Conservation (phyloP, 2,329 filamentous ascomycete genomes). For the Penicillium sumatraense region DNA sequence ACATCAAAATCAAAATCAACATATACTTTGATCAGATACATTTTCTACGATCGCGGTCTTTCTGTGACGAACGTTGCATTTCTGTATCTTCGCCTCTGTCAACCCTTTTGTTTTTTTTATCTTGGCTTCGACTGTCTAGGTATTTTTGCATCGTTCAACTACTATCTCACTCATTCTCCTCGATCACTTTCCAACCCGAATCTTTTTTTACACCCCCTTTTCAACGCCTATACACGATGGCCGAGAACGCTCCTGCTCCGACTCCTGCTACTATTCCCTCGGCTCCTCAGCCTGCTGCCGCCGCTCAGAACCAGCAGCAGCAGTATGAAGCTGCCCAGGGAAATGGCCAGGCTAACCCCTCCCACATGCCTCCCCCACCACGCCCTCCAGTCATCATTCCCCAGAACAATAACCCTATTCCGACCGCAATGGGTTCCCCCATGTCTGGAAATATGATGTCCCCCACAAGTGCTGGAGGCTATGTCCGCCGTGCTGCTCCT, state of each 20-base stretch:
- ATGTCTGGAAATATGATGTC: conserved; percentile 81
- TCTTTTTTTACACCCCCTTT: too few species aligned
- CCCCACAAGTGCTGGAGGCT: conserved; percentile 78
- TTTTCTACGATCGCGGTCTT: conserved; percentile 2
- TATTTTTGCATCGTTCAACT: conserved; percentile 7
- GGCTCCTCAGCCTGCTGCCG: conserved; percentile 69
- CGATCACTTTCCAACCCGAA: conserved; percentile 27
- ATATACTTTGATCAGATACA: background rate
- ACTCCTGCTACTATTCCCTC: conserved; percentile 69
- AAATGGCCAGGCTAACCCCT: conserved; percentile 69
- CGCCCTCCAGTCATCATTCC: conserved; percentile 85
- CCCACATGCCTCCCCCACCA: conserved; percentile 87
- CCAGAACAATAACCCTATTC: conserved; percentile 94
- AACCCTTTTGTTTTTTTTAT: conserved; percentile 24
- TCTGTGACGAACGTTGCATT: background rate
- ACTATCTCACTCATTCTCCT: conserved; percentile 23
- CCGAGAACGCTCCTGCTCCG: conserved; percentile 71
- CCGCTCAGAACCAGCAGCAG: conserved; percentile 68
- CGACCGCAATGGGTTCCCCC: conserved; percentile 87
- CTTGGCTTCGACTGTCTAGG: background rate
- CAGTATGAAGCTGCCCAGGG: conserved; percentile 73
- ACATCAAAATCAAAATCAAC: background rate
- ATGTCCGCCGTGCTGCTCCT: conserved; percentile 85
- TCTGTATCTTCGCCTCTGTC: conserved; percentile 14
- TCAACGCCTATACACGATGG: conserved; percentile 62